These are phyloP conservation scores for Monosporozyma yasuniensis DNA, from an alignment of 805 yeast genomes.

Conservation along the genomic window DNA sequence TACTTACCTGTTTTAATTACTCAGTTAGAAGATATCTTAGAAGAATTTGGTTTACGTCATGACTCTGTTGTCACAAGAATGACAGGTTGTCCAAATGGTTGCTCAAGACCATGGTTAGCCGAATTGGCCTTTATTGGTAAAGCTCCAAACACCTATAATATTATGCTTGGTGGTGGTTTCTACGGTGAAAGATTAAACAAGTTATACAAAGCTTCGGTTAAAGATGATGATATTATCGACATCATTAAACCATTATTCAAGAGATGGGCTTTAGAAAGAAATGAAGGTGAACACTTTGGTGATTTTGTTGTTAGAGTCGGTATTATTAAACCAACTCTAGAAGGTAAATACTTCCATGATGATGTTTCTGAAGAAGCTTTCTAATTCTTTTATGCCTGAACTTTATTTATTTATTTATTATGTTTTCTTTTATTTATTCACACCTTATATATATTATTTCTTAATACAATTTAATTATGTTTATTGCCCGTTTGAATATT, in stretches of 20 bases:
- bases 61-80: constrained; percentile 94
- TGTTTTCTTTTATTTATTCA: neutral
- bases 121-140: constrained; percentile 94
- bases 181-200: constrained; percentile 89
- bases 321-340: constrained; percentile 78
- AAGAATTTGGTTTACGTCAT: constrained; percentile 86
- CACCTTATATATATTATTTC: neutral
- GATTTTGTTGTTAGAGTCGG: constrained; percentile 84
- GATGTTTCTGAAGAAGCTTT: constrained; percentile 73
- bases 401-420: neutral
- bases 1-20: constrained; percentile 68
- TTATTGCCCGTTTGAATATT: no score
- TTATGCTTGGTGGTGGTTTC: constrained; percentile 93
- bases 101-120: constrained; percentile 97
- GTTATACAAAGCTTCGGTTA: constrained; percentile 76
- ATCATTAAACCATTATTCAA: constrained; percentile 80
- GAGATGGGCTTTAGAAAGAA: constrained; percentile 88
- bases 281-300: constrained; percentile 90
- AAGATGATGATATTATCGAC: constrained; percentile 77
- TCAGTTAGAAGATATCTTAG: constrained; percentile 77
- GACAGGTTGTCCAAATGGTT: constrained; percentile 99
- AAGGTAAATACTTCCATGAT: constrained; percentile 92
- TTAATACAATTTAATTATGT: no score
- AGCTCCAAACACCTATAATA: constrained; percentile 86
- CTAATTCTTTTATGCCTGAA: constrained; percentile 9